Conservation (phyloP, 164 flowering plant species). For the Magnolia kwangsiensis region DNA sequence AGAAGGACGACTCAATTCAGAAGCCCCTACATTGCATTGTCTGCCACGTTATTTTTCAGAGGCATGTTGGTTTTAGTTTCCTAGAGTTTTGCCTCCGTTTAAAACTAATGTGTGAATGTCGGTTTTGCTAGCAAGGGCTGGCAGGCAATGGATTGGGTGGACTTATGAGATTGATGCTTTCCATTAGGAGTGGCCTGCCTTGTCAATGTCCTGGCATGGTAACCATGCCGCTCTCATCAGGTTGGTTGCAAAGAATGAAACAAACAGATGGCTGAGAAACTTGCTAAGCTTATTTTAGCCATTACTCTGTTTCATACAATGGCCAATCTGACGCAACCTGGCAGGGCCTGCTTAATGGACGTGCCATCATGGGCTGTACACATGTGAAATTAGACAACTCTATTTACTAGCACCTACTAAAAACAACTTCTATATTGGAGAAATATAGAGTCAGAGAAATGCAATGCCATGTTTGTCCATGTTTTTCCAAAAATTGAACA, state of each 20-base stretch:
- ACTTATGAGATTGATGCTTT: neutral
- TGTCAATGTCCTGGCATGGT: neutral
- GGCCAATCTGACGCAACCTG: neutral
- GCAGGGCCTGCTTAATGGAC: neutral
- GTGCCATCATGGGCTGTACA: neutral
- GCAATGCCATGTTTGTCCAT: neutral
- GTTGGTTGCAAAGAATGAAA: neutral
- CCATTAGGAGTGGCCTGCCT: neutral
- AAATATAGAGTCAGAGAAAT: neutral
- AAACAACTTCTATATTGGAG: neutral
- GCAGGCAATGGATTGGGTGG: too few relatives aligned
- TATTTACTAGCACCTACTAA: neutral
- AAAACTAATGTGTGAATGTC: neutral
- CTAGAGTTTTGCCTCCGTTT: neutral
- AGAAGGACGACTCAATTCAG: slow-evolving; percentile 7
- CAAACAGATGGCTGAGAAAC: neutral
- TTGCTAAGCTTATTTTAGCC: neutral
- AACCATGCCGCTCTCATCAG: neutral
- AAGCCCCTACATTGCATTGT: slow-evolving; percentile 8
- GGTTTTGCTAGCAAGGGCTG: neutral
- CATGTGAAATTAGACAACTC: too few relatives aligned
- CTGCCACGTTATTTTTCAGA: neutral
- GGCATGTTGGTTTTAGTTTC: neutral
- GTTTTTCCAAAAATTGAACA: too few relatives aligned
- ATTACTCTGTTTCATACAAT: neutral